Evolutionary conservation across 495 filamentous ascomycete genomes (phyloP).

Genomic region (Tuber indicum): DNA sequence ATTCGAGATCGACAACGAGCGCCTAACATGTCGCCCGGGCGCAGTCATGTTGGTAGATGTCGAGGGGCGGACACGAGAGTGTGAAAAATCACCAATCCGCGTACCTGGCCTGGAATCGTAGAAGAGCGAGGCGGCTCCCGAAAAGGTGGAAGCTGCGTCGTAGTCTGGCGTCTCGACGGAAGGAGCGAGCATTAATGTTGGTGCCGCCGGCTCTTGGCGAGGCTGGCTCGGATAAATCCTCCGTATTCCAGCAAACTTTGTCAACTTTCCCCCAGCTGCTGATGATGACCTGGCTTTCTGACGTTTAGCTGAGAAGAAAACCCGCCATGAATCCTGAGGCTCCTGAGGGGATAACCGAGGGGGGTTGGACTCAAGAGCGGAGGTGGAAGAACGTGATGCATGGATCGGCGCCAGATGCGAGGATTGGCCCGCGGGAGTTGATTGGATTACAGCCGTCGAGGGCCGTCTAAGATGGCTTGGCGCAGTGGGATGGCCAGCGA

Average conservation of each 20-base stretch:
- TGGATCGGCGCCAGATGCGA: conserved; percentile 36
- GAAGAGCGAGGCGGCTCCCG: conserved; percentile 34
- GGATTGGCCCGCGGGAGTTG: conserved; percentile 26
- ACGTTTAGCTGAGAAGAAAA: conserved; percentile 40
- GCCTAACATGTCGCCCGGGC: conserved; percentile 23
- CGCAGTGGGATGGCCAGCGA: conserved; percentile 35
- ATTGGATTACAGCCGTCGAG: conserved; percentile 38
- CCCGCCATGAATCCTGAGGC: conserved; percentile 40
- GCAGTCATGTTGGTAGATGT: conserved; percentile 16
- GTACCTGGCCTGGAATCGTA: conserved; percentile 36
- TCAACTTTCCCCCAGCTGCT: conserved; percentile 33
- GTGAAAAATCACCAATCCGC: conserved; percentile 31
- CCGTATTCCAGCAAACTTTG: conserved; percentile 37
- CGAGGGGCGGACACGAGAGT: conserved; percentile 15
- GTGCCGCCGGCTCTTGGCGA: conserved; percentile 23
- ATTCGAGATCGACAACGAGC: conserved; percentile 38
- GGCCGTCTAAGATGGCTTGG: conserved; percentile 40
- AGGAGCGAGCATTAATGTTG: conserved; percentile 40
- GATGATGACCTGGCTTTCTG: conserved; percentile 29
- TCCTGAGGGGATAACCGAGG: conserved; percentile 15
- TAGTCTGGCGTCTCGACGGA: conserved; percentile 31
- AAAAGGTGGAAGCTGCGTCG: conserved; percentile 33
- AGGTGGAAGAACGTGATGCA: conserved; percentile 38
- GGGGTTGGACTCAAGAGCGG: conserved; percentile 27
- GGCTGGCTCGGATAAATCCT: conserved; percentile 41